These are phyloP conservation scores for Sarocladium kiliense DNA, from an alignment of 2,329 filamentous ascomycete species.

Conservation along the genomic window DNA sequence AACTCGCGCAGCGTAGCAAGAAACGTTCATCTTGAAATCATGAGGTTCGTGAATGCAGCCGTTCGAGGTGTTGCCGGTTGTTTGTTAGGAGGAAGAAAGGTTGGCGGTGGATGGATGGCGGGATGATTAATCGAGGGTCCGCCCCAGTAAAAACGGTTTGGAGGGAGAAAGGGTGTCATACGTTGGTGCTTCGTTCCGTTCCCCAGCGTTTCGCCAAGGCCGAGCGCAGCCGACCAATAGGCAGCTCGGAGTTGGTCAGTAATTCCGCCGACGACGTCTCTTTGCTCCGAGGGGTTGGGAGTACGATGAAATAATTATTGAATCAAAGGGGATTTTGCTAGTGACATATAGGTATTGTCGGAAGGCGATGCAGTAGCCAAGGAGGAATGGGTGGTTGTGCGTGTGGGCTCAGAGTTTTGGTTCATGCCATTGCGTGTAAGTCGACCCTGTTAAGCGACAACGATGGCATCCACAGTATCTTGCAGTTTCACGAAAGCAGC, in stretches of 20 bases:
- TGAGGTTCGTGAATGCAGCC: slow-evolving; percentile 12
- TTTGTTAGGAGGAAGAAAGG: neutral
- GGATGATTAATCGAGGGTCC: slow-evolving; percentile 1
- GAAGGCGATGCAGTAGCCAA: too few species aligned
- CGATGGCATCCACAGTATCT: too few species aligned
- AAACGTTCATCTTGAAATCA: slow-evolving; percentile 37
- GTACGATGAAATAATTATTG: neutral
- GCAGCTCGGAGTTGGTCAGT: slow-evolving; percentile 10
- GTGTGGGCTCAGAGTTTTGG: too few species aligned
- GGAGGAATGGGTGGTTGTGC: too few species aligned
- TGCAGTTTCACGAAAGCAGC: too few species aligned
- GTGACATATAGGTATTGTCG: too few species aligned
- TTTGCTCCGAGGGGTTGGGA: neutral
- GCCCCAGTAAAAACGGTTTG: slow-evolving; percentile 7
- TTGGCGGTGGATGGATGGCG: slow-evolving; percentile 9
- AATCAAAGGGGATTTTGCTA: too few species aligned
- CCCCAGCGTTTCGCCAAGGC: slow-evolving; percentile 5
- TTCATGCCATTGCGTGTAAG: too few species aligned
- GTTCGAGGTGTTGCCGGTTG: neutral
- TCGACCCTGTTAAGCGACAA: too few species aligned
- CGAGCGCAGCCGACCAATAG: slow-evolving; percentile 9
- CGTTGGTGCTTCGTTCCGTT: neutral
- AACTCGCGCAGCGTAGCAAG: slow-evolving; percentile 33
- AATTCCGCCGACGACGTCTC: neutral
- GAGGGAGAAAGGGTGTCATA: slow-evolving; percentile 4